These are phyloP conservation scores for Coriaria nepalensis DNA, from an alignment of 306 rosid genomes.

Conservation along the genomic window DNA sequence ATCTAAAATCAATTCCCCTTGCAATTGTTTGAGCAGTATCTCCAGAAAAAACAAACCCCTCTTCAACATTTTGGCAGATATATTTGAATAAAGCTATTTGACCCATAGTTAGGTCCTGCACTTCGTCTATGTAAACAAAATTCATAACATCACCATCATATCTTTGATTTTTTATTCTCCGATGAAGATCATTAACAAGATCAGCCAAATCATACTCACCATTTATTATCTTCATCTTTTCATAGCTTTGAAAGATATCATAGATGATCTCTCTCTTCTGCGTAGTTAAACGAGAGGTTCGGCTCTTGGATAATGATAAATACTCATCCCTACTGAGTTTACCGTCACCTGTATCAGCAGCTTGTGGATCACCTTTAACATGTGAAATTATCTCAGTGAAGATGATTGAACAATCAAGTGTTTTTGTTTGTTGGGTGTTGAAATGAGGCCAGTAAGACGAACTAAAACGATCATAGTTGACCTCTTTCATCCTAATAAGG, in stretches of 20 bases:
- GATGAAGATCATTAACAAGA: constrained; percentile 54
- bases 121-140: constrained; percentile 69
- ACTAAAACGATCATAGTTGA: constrained; percentile 48
- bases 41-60: constrained; percentile 75
- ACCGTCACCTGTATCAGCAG: constrained; percentile 24
- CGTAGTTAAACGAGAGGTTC: constrained; percentile 31
- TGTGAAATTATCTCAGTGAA: constrained; percentile 61
- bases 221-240: constrained; percentile 43
- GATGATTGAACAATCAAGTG: constrained; percentile 47
- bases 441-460: constrained; percentile 62
- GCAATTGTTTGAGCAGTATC: constrained; percentile 84
- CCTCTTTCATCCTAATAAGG: constrained; percentile 47
- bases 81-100: constrained; percentile 62
- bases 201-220: constrained; percentile 70
- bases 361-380: constrained; percentile 48
- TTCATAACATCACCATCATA: constrained; percentile 42
- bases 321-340: constrained; percentile 40
- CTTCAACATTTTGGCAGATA: constrained; percentile 60
- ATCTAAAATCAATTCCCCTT: constrained; percentile 67
- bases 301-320: constrained; percentile 24
- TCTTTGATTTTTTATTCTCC: constrained; percentile 24
- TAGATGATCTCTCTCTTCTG: constrained; percentile 38
- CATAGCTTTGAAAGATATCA: constrained; percentile 45
- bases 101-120: constrained; percentile 70
- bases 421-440: constrained; percentile 35